Conservation (phyloP, 1,284 basidiomycete species). For the Puccinia coronata region DNA sequence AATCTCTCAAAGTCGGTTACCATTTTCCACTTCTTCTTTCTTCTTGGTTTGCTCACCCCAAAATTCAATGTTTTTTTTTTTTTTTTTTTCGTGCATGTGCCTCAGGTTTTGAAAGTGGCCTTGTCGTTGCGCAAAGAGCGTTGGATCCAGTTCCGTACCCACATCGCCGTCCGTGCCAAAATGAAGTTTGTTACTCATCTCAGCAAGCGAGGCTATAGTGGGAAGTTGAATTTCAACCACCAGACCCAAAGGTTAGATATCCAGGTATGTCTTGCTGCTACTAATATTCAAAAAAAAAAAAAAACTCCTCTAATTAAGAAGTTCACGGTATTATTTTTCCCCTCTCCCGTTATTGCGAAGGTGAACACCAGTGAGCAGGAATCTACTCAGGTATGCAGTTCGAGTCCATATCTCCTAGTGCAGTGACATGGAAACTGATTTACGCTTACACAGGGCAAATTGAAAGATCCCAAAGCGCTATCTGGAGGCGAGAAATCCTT, state of each 20-base stretch:
- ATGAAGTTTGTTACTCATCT: slow-evolving; percentile 79
- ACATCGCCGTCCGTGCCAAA: slow-evolving; percentile 82
- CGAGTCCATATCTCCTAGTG: slow-evolving; percentile 15
- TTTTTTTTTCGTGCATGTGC: no score
- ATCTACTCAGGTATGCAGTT: slow-evolving; percentile 47
- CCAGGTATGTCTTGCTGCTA: slow-evolving; percentile 62
- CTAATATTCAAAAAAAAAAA: not conserved
- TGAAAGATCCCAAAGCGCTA: slow-evolving; percentile 62
- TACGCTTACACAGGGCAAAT: slow-evolving; percentile 1
- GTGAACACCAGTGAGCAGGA: slow-evolving; percentile 32
- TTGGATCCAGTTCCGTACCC: slow-evolving; percentile 84
- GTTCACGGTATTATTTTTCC: not conserved
- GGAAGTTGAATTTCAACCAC: slow-evolving; percentile 72
- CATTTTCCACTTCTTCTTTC: not conserved
- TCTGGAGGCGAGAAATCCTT: slow-evolving; percentile 94
- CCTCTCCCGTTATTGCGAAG: not conserved
- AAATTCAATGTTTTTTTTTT: no score
- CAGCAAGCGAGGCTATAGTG: slow-evolving; percentile 69
- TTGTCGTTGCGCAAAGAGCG: slow-evolving; percentile 68
- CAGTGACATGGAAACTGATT: slow-evolving; percentile 36
- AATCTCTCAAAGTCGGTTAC: slow-evolving; percentile 8
- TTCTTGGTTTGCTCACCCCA: no score
- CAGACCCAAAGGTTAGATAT: slow-evolving; percentile 68
- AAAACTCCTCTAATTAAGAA: not conserved
- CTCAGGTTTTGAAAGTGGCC: slow-evolving; percentile 59